These are phyloP conservation scores for Bertia moriformis DNA, from an alignment of 2,329 filamentous ascomycete species.

Conservation along the genomic window DNA sequence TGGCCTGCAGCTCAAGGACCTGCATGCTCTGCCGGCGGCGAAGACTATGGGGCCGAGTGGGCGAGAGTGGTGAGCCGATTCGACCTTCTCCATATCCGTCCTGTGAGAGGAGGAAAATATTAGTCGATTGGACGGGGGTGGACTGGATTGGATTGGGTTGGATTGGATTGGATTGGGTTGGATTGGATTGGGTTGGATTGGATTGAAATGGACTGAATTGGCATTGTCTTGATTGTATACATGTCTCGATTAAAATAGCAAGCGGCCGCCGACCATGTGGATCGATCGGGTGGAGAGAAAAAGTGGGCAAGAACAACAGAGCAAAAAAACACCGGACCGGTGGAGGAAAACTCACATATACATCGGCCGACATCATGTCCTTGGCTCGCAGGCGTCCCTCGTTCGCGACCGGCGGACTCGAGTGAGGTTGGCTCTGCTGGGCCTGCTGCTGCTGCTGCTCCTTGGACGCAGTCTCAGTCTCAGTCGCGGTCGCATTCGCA, in stretches of 20 bases:
- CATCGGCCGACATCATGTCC: conserved; percentile 84
- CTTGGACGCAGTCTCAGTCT: conserved; percentile 5
- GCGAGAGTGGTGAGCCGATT: conserved; percentile 75
- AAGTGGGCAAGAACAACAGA: conserved; percentile 2
- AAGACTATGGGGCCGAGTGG: conserved; percentile 87
- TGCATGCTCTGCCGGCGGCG: conserved; percentile 96
- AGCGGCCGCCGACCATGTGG: too few species aligned
- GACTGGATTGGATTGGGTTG: conserved; percentile 4
- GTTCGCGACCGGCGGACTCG: conserved; percentile 60
- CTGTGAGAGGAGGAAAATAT: conserved; percentile 29
- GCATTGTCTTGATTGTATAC: too few species aligned
- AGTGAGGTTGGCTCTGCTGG: conserved; percentile 8
- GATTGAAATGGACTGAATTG: too few species aligned
- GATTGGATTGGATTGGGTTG: conserved; percentile 7
- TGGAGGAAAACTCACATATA: conserved; percentile 57
- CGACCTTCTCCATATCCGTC: conserved; percentile 87
- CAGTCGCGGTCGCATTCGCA: too few species aligned
- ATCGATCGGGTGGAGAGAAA: conserved; percentile 2
- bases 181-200: too few species aligned
- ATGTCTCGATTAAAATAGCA: too few species aligned
- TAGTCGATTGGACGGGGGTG: conserved; percentile 1
- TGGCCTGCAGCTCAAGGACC: conserved; percentile 76
- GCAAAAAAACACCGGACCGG: too few species aligned
- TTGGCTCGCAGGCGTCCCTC: conserved; percentile 72
- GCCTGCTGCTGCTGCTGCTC: too few species aligned